Evolutionary conservation across 176 grass and related monocot genomes (phyloP).

Genomic region (Triticum urartu): DNA sequence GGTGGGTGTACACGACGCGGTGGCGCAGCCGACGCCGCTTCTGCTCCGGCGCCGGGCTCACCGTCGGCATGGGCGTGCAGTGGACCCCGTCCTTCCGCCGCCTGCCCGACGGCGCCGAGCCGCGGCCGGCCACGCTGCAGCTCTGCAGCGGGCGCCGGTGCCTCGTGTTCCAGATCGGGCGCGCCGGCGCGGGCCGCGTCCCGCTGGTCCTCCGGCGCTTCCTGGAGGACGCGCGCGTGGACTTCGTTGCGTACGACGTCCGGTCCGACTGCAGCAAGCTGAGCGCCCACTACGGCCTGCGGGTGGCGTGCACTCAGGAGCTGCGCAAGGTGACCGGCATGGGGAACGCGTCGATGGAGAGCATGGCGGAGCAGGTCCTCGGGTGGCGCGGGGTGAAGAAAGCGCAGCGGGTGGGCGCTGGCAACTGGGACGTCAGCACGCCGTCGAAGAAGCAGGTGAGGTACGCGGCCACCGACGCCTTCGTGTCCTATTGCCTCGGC

Average conservation of each 20-base stretch:
- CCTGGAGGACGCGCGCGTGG: conserved; percentile 7
- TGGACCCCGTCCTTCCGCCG: background rate
- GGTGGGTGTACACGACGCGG: background rate
- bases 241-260: conserved; percentile 19
- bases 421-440: conserved; percentile 6
- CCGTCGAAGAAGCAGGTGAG: background rate
- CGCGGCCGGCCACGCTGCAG: background rate
- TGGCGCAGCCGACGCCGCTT: background rate
- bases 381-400: conserved; percentile 10
- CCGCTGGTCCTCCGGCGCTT: background rate
- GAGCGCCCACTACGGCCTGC: conserved; percentile 15
- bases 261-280: conserved; percentile 20
- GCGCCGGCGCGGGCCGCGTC: background rate
- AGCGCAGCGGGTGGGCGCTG: background rate
- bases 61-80: background rate
- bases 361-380: conserved; percentile 24
- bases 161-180: background rate
- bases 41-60: background rate
- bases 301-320: background rate
- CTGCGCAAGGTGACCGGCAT: background rate
- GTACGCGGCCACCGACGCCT: background rate
- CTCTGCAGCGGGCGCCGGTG: background rate
- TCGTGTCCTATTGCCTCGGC: background rate
- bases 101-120: too few relatives aligned
- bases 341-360: conserved; percentile 33